Evolutionary conservation across 1,284 basidiomycete genomes (phyloP), one percentile per base, ranked within the genome.

Genomic region (Ceratobasidium sp.): DNA sequence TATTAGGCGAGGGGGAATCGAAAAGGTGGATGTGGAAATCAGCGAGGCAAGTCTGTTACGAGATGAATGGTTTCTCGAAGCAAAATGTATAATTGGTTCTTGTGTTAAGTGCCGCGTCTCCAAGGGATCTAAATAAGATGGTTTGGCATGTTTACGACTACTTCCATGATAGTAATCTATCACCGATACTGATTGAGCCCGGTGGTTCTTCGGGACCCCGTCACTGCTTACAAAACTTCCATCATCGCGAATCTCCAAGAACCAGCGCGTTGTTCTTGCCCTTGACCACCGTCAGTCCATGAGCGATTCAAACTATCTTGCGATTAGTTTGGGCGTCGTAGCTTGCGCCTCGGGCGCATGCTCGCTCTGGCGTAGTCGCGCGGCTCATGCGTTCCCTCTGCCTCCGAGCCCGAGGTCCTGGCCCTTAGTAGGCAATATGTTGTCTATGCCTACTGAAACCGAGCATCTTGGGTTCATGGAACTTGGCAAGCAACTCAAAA

Each of bases 381-480:
- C 19, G 31, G n/a, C 11, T 19, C 16, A 59, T n/a, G 7, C 34
- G 16, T 39, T 19, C 39, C 46, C 46, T 48, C 62, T 73, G 9
- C 71, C 71, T 51, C 71, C 71, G 2, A 53, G 71, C 22, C 74
- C 74, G 16, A 51, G 22, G 16, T 54, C 34, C 5, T 69, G 58
- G 34, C 74, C 74, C 4, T 5, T 69, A 0, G 62, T 74, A 31
- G 74, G 74, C 9, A 46, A 74, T 34, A 39, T 74, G 5, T 37
- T 62, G 3, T 62, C 64, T 24, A 61, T 74, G 46, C 74, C 74
- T 6, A 39, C 22, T 2, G 51, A 64, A n/a, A n/a, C 39, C 27
- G 61, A 61, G 31, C 74, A 68, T 48, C 24, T 74, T 19, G 64
- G 19, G 4, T 74, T 74, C 34, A 63, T 64, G 22, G 34, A 71